Evolutionary conservation across 2,329 filamentous ascomycete genomes (phyloP).

Genomic region (Aspergillus sclerotialis): DNA sequence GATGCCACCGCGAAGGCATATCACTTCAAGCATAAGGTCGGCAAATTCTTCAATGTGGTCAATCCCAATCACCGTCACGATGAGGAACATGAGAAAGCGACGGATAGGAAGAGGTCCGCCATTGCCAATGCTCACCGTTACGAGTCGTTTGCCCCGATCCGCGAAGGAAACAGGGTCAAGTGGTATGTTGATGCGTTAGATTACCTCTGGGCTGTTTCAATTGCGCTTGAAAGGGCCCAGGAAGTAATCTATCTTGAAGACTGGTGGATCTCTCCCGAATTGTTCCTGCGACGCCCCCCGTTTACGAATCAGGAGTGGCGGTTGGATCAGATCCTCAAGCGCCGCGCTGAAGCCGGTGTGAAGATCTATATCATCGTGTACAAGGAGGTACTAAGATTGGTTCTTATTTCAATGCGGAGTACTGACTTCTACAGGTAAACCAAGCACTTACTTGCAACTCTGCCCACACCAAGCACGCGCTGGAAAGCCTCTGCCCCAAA

Average conservation of each 20-base stretch:
- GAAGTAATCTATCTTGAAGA: conserved; percentile 94
- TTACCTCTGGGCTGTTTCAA: conserved; percentile 92
- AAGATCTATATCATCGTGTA: conserved; percentile 93
- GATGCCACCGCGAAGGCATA: conserved; percentile 45
- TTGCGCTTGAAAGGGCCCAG: conserved; percentile 79
- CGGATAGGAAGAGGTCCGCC: conserved; percentile 69
- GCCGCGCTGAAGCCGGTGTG: conserved; percentile 82
- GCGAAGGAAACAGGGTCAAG: conserved; percentile 78
- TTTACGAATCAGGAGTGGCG: conserved; percentile 78
- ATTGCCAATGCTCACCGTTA: conserved; percentile 73
- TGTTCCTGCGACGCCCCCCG: conserved; percentile 76
- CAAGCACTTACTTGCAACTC: conserved; percentile 87
- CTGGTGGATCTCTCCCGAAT: conserved; percentile 93
- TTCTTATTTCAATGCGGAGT: not conserved
- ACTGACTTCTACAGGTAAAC: conserved; percentile 42
- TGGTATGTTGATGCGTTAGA: conserved; percentile 96
- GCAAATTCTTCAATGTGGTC: conserved; percentile 61
- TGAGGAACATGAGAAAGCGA: conserved; percentile 79
- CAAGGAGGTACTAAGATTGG: conserved; percentile 55
- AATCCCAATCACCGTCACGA: conserved; percentile 90
- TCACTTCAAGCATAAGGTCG: conserved; percentile 56
- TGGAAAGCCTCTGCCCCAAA: conserved; percentile 71
- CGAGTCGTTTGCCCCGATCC: conserved; percentile 82
- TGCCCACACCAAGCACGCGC: conserved; percentile 80
- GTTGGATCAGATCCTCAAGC: conserved; percentile 78